Conservation (phyloP, 805 yeast species). For the Candida lessepsii region DNA sequence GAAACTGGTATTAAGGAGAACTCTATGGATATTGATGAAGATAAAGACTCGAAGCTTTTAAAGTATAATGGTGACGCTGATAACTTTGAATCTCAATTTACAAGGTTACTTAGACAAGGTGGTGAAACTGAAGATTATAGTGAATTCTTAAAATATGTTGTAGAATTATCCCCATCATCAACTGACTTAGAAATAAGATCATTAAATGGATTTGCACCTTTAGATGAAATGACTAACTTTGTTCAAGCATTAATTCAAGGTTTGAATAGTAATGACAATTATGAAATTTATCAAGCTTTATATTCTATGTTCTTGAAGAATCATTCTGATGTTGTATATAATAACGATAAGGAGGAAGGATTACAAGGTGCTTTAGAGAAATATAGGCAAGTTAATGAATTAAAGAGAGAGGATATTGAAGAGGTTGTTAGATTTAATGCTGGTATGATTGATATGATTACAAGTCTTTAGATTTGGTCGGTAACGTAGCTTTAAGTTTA, state of each 20-base stretch:
- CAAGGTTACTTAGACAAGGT: conserved; percentile 59
- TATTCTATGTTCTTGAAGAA: conserved; percentile 68
- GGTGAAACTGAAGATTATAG: conserved; percentile 38
- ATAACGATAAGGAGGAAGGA: conserved; percentile 32
- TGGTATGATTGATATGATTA: conserved; percentile 61
- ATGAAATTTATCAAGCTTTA: conserved; percentile 80
- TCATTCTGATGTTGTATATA: conserved; percentile 77
- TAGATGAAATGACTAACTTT: conserved; percentile 62
- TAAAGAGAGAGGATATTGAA: conserved; percentile 53
- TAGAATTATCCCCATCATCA: conserved; percentile 66
- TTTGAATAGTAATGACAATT: conserved; percentile 52
- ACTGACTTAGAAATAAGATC: conserved; percentile 88
- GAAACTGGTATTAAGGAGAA: conserved; percentile 27
- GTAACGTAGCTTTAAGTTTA: too few relatives aligned
- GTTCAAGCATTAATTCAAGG: conserved; percentile 67
- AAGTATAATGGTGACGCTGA: conserved; percentile 30
- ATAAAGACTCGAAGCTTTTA: conserved; percentile 32
- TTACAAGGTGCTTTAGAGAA: conserved; percentile 44
- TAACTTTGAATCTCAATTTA: conserved; percentile 72
- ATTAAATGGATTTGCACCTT: conserved; percentile 63
- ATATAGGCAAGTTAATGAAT: conserved; percentile 47
- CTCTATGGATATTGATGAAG: conserved; percentile 19
- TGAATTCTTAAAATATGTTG: conserved; percentile 54
- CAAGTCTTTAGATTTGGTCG: background rate
- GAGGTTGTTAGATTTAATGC: conserved; percentile 74